A percentile compares a stretch with the other conserved stretches of the same genome.
Evolutionary conservation across 371 early-diverging fungal genomes (phyloP).

Genomic region (Thermomucor indicae-seudaticae): DNA sequence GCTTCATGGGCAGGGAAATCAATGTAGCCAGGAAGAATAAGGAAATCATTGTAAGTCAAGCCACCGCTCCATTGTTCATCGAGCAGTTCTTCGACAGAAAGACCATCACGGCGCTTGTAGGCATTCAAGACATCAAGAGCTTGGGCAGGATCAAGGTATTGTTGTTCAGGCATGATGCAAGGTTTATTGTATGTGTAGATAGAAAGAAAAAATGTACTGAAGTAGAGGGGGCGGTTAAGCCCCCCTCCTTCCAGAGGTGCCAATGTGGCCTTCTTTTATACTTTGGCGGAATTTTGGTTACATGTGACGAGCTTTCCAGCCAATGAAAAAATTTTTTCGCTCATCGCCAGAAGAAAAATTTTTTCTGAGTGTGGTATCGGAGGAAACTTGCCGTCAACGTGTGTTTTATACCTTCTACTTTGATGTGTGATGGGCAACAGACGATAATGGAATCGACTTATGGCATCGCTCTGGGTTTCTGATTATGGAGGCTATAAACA

Average conservation of each 20-base stretch:
- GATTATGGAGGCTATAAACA: too few species aligned
- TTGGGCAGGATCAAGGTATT: constrained; percentile 38
- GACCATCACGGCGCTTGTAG: constrained; percentile 65
- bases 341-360: not conserved
- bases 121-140: constrained; percentile 38
- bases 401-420: too few species aligned
- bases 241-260: constrained; percentile 20
- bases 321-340: constrained; percentile 8
- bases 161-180: constrained; percentile 12
- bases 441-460: too few species aligned
- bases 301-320: constrained; percentile 8
- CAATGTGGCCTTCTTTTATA: constrained; percentile 12
- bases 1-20: constrained; percentile 85
- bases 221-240: constrained; percentile 14
- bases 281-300: not conserved
- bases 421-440: too few species aligned
- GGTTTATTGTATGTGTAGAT: constrained; percentile 8
- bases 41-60: constrained; percentile 96
- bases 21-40: constrained; percentile 94
- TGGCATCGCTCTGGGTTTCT: too few species aligned
- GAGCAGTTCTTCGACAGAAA: constrained; percentile 71
- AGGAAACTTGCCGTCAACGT: too few species aligned
- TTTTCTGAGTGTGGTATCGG: too few species aligned
- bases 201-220: constrained; percentile 11
- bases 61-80: constrained; percentile 76